Evolutionary conservation across 257 asterid genomes (phyloP).

Genomic region (Osmanthus fragrans): DNA sequence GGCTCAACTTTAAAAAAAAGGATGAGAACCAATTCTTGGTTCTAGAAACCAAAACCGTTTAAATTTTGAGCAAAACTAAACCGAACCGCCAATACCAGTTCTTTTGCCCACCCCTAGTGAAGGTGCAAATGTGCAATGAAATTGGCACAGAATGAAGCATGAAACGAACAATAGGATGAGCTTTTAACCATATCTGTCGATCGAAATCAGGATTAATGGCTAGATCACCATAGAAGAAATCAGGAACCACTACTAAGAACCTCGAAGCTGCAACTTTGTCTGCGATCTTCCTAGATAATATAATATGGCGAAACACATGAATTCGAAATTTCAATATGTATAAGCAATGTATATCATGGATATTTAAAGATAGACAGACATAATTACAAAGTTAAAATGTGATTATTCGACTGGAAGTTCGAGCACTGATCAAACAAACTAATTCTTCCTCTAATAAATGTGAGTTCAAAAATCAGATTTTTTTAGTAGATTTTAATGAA

Average conservation of each 20-base stretch:
- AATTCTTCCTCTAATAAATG: neutral
- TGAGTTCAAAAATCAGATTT: neutral
- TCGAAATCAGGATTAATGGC: conserved; percentile 17
- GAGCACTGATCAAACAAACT: neutral
- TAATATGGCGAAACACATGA: neutral
- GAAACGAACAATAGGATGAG: conserved; percentile 49
- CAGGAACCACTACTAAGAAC: conserved; percentile 67
- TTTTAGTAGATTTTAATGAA: no score
- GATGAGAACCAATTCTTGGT: no score
- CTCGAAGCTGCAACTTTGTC: conserved; percentile 65
- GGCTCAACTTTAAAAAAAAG: no score
- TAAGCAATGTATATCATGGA: neutral
- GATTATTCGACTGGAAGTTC: neutral
- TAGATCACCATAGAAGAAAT: conserved; percentile 71
- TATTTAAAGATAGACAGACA: no score
- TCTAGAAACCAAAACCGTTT: no score
- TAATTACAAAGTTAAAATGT: neutral
- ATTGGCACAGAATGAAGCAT: neutral
- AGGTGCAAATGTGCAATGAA: neutral
- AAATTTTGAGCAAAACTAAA: no score
- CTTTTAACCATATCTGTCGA: conserved; percentile 34
- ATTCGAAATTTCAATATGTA: neutral
- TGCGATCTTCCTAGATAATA: conserved; percentile 57
- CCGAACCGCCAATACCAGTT: no score
- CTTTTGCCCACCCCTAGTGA: no score